phyloP scores from a whole-genome alignment of 139 green algal species.

The Chlamydomonas incerta region DNA sequence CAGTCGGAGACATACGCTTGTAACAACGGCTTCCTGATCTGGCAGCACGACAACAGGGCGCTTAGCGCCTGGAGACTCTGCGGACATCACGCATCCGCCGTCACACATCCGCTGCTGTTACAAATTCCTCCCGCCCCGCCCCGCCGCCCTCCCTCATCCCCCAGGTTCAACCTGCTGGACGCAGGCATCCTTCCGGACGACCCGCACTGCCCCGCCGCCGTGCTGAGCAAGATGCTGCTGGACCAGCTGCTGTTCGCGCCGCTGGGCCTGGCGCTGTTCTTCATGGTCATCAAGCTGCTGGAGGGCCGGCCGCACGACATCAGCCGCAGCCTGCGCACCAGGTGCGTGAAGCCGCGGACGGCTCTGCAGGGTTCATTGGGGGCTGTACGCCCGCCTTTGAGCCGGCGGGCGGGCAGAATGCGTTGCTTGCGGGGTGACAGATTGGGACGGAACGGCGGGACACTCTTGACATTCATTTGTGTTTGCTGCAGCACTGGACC shows the following conservation, averaged over 20 bases:
- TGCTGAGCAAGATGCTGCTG: constrained; percentile 52
- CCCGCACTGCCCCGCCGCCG: constrained; percentile 30
- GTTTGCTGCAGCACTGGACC: too few species aligned
- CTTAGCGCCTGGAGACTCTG: too few species aligned
- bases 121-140: neutral
- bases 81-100: too few species aligned
- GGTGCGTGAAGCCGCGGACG: too few species aligned
- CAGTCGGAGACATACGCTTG: neutral
- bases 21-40: neutral
- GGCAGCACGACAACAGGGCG: too few species aligned
- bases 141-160: neutral
- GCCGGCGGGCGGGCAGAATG: too few species aligned
- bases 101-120: too few species aligned
- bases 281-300: constrained; percentile 49
- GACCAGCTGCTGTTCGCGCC: constrained; percentile 67
- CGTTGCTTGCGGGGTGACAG: too few species aligned
- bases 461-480: too few species aligned
- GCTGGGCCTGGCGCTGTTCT: constrained; percentile 60
- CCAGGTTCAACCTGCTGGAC: constrained; percentile 37
- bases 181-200: constrained; percentile 13
- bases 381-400: too few species aligned
- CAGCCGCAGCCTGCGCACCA: neutral
- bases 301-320: constrained; percentile 41
- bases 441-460: too few species aligned
- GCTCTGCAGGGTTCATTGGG: too few species aligned